Evolutionary conservation across 768 basidiomycete genomes (phyloP).

Genomic region (Lentinula raphanica): DNA sequence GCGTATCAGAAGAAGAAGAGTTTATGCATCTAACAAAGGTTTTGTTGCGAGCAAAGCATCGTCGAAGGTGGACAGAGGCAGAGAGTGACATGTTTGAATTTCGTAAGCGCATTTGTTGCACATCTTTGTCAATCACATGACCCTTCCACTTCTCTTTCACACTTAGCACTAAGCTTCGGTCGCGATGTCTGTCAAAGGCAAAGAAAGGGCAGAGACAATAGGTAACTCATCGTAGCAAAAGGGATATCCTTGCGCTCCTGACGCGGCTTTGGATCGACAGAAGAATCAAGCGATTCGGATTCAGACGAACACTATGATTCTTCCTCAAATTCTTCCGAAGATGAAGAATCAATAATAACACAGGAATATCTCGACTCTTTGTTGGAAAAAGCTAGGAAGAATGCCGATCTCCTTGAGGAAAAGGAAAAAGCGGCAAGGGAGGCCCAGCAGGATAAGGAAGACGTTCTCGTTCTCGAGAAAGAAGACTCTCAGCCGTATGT

Average conservation of each 20-base stretch:
- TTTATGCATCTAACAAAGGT: slow-evolving; percentile 10
- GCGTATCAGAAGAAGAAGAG: slow-evolving; percentile 11
- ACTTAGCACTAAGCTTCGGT: not conserved
- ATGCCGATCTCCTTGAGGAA: slow-evolving; percentile 28
- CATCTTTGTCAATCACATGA: not conserved
- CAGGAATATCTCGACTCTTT: slow-evolving; percentile 58
- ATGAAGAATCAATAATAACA: slow-evolving; percentile 39
- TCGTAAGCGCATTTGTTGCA: not conserved
- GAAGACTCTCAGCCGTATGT: slow-evolving; percentile 14
- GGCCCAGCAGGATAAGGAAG: slow-evolving; percentile 34
- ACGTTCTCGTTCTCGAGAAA: slow-evolving; percentile 46
- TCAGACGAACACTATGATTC: slow-evolving; percentile 30
- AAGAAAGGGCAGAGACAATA: slow-evolving; percentile 43
- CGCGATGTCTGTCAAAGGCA: slow-evolving; percentile 14
- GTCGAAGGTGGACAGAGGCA: slow-evolving; percentile 12
- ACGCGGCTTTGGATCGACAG: slow-evolving; percentile 4
- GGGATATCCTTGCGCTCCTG: too few relatives aligned
- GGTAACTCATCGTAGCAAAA: slow-evolving; percentile 20
- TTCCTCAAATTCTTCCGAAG: slow-evolving; percentile 27
- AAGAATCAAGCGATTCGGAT: slow-evolving; percentile 18
- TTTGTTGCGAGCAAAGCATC: slow-evolving; percentile 11
- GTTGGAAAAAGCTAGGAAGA: slow-evolving; percentile 55
- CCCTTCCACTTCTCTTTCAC: not conserved
- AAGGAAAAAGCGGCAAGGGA: slow-evolving; percentile 24
- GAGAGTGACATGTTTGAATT: not conserved